Conservation (phyloP, 2,329 filamentous ascomycete species). For the Rugonectria rugulosa region DNA sequence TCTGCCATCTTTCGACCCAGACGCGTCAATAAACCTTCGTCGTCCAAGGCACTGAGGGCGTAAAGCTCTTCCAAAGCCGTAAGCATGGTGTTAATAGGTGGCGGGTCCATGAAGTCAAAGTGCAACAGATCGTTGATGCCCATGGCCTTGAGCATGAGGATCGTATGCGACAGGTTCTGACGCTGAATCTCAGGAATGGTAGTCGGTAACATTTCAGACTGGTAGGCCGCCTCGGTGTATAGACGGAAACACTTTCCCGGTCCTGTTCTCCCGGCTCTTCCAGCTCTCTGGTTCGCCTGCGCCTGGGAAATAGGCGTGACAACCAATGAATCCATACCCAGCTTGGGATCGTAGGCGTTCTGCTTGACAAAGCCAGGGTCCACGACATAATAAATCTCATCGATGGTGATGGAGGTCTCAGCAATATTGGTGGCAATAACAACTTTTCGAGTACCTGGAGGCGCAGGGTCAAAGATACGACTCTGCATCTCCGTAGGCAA, state of each 20-base stretch:
- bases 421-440: slow-evolving; percentile 99
- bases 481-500: slow-evolving; percentile 94
- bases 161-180: slow-evolving; percentile 90
- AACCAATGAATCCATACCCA: slow-evolving; percentile 96
- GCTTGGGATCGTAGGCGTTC: slow-evolving; percentile 94
- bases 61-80: slow-evolving; percentile 96
- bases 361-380: slow-evolving; percentile 98
- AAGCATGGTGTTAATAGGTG: slow-evolving; percentile 96
- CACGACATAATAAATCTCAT: slow-evolving; percentile 96
- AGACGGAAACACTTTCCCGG: slow-evolving; percentile 96
- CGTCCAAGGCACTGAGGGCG: slow-evolving; percentile 87
- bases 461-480: slow-evolving; percentile 92
- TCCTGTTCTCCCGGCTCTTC: slow-evolving; percentile 90
- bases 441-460: slow-evolving; percentile 85
- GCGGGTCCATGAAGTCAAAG: slow-evolving; percentile 99
- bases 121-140: slow-evolving; percentile 97
- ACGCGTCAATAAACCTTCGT: slow-evolving; percentile 91
- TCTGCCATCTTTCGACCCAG: slow-evolving; percentile 97
- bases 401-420: slow-evolving; percentile 97
- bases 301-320: slow-evolving; percentile 97
- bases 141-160: slow-evolving; percentile 98
- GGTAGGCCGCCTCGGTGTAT: slow-evolving; percentile 94
- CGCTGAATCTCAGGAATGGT: slow-evolving; percentile 97
- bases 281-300: slow-evolving; percentile 92
- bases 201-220: slow-evolving; percentile 96